Conservation (phyloP, 108 stramenopile genomes). For the Cyclostephanos invisitatus region DNA sequence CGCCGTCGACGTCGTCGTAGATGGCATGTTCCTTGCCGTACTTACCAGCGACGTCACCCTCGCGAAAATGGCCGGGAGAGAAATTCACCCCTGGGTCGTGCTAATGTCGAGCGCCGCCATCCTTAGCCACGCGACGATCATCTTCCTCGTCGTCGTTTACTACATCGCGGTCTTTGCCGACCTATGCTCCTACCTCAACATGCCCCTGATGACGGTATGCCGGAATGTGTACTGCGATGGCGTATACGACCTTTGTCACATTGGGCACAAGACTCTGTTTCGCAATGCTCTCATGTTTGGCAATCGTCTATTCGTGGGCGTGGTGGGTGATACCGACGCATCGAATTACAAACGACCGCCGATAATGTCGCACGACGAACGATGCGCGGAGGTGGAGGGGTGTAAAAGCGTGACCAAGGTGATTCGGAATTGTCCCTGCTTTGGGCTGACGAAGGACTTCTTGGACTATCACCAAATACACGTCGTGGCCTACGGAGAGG, state of each 20-base stretch:
- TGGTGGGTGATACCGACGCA: conserved; percentile 88
- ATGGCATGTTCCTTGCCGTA: conserved; percentile 87
- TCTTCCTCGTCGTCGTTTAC: conserved; percentile 78
- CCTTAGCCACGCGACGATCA: conserved; percentile 73
- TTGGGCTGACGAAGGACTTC: conserved; percentile 84
- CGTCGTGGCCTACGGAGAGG: conserved; percentile 86
- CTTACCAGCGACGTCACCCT: conserved; percentile 83
- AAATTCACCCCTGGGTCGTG: conserved; percentile 87
- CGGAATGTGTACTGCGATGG: conserved; percentile 88
- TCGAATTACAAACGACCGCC: conserved; percentile 86
- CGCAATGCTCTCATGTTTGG: conserved; percentile 81
- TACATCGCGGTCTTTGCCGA: conserved; percentile 92
- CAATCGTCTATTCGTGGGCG: conserved; percentile 89
- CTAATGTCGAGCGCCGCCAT: conserved; percentile 81
- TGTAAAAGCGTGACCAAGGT: conserved; percentile 92
- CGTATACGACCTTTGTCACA: conserved; percentile 89
- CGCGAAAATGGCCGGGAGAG: conserved; percentile 90
- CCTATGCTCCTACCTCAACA: conserved; percentile 83
- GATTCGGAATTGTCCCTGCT: conserved; percentile 87
- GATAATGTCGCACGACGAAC: conserved; percentile 85
- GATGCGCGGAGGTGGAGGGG: conserved; percentile 90
- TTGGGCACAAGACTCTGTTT: conserved; percentile 88
- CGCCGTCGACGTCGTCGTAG: conserved; percentile 73
- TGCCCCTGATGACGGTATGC: conserved; percentile 86
- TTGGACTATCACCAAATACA: conserved; percentile 90